These are phyloP conservation scores for Casuarina equisetifolia DNA, from an alignment of 306 rosid genomes.

Conservation along the genomic window DNA sequence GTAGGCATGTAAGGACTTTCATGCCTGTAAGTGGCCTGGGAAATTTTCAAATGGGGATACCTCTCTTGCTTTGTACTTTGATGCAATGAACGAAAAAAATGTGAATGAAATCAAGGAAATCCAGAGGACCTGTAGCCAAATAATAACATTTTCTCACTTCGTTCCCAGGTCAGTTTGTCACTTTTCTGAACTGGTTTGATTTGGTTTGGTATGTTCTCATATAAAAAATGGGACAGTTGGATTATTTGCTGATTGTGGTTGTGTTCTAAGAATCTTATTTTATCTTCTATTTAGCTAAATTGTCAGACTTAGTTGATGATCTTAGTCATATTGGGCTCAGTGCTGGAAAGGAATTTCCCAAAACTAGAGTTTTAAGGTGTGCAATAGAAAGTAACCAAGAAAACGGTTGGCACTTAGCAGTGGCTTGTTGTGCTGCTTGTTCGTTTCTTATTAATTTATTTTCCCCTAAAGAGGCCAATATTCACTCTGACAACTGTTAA, in stretches of 20 bases:
- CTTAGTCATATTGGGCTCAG: background rate
- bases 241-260: constrained; percentile 5
- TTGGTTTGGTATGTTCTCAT: background rate
- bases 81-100: constrained; percentile 70
- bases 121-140: constrained; percentile 61
- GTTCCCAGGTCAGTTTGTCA: constrained; percentile 70
- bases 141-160: constrained; percentile 81
- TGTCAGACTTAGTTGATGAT: background rate
- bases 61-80: constrained; percentile 71
- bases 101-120: constrained; percentile 45
- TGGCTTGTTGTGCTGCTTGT: background rate
- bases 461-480: background rate
- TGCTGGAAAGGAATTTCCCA: background rate
- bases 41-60: constrained; percentile 63
- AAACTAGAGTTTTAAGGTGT: background rate
- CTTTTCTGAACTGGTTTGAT: background rate
- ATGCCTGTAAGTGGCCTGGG: constrained; percentile 82
- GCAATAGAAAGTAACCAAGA: background rate
- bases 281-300: background rate
- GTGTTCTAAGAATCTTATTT: background rate
- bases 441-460: background rate
- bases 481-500: background rate
- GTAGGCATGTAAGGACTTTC: constrained; percentile 84
- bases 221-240: constrained; percentile 1
- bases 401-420: background rate